Evolutionary conservation across 2,329 filamentous ascomycete species (phyloP).

Genomic region (Aspergillus fumigatus): DNA sequence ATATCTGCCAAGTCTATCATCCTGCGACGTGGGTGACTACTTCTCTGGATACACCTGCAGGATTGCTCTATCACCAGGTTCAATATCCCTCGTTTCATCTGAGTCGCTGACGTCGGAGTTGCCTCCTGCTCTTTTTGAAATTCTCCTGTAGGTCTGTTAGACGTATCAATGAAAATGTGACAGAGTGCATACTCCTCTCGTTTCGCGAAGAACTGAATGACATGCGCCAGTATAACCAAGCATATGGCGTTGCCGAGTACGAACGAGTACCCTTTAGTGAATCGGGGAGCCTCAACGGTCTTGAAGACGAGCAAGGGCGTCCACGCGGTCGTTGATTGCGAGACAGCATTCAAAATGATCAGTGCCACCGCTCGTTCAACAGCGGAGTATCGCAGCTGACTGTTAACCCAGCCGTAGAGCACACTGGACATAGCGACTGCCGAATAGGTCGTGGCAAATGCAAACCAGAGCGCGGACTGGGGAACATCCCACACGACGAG

Average conservation of each 20-base stretch:
- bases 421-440: conserved; percentile 52
- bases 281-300: conserved; percentile 42
- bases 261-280: conserved; percentile 42
- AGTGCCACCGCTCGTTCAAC: conserved; percentile 48
- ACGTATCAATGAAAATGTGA: not conserved
- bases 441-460: conserved; percentile 48
- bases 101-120: conserved; percentile 1
- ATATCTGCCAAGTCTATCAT: too few relatives aligned
- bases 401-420: conserved; percentile 55
- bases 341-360: conserved; percentile 50
- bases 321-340: conserved; percentile 55
- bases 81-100: conserved; percentile 2
- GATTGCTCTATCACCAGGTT: not conserved
- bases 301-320: conserved; percentile 51
- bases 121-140: not conserved
- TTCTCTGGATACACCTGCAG: not conserved
- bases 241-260: conserved; percentile 36
- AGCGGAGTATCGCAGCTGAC: conserved; percentile 35
- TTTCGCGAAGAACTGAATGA: conserved; percentile 15
- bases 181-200: conserved; percentile 11
- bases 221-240: conserved; percentile 29
- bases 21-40: not conserved
- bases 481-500: conserved; percentile 55
- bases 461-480: conserved; percentile 52
- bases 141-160: not conserved